A percentile compares a stretch with the other conserved stretches of the same genome.
Evolutionary conservation across 176 grass and related monocot species (phyloP).

Genomic region (Raddia distichophylla): DNA sequence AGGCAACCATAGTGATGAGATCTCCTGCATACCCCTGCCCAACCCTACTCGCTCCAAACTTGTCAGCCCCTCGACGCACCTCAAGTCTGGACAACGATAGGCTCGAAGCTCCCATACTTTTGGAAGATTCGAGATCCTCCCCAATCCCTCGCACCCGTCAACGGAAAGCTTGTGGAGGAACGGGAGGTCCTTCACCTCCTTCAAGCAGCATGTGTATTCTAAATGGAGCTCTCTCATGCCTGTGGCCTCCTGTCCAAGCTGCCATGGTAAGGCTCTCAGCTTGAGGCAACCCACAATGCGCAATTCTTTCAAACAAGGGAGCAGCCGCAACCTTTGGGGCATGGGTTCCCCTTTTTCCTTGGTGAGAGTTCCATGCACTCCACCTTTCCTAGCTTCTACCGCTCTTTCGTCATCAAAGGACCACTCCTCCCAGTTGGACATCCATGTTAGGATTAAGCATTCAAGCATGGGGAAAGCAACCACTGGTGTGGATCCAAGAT

Average conservation of each 20-base stretch:
- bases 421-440: constrained; percentile 48
- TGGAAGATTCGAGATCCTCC: constrained; percentile 38
- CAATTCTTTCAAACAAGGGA: not conserved
- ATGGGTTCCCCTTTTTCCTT: not conserved
- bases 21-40: no score
- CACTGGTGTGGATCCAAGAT: no score
- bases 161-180: not conserved
- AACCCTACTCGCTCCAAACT: not conserved
- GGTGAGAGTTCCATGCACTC: not conserved
- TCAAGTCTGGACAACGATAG: not conserved
- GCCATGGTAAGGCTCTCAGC: constrained; percentile 26
- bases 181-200: constrained; percentile 23
- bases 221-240: not conserved
- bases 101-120: not conserved
- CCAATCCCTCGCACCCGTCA: not conserved
- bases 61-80: not conserved
- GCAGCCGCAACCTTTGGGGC: not conserved
- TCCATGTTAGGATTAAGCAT: not conserved
- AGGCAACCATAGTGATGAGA: no score
- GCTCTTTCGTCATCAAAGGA: not conserved
- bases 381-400: not conserved
- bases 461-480: constrained; percentile 42
- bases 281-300: not conserved
- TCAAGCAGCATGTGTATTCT: not conserved
- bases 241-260: not conserved